Evolutionary conservation across 2,329 filamentous ascomycete species (phyloP), one percentile per base, ranked within the genome.

Genomic region (Hymenoscyphus repandus): DNA sequence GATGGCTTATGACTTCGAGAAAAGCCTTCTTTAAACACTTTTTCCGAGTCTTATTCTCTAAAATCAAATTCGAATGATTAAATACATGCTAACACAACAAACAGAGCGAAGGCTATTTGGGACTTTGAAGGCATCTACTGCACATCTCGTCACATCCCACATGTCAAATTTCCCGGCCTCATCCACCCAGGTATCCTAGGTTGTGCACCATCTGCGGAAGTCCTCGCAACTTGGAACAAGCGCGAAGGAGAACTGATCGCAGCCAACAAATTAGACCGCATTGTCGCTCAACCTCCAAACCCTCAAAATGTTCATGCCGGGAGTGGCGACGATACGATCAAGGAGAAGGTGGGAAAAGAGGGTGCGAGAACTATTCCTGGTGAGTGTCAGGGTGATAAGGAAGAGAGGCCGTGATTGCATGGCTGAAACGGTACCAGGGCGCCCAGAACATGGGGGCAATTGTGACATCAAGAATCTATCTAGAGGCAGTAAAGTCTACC

Each of bases 161-260:
- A 87, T 55, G 90, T 96, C 38, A 85, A 88, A 38, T 96, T 96
- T 66, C 82, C 90, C 0, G 90, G 91, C 0, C 76, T 96, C 31
- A 95, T 96, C 65, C 91, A 96, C 66, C 91, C 91, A 0, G 91
- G 91, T 3, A 96, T 96, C 57, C 74, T 96, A 9, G 91, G 91
- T 15, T 95, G 90, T 64, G 91, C 91, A 0, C 91, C 91, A 0
- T 92, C 88, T 0, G 73, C 82, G 2, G 61, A 66, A 51, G 74
- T 96, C 13, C 79, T 96, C 10, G 80, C 79, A 0, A 83, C 82
- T 47, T 96, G 91, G 91, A 96, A 95, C 65, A 76, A 74, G 52
- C 86, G 91, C 32, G 91, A 96, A 68, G 84, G 71, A 11, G 87
- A 92, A 56, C 76, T 96, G 9, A 91, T 95, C 54, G 73, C 80